Evolutionary conservation across 345 rosid genomes (phyloP), one percentile per base, ranked within the genome.

Genomic region (Citrus sp.): DNA sequence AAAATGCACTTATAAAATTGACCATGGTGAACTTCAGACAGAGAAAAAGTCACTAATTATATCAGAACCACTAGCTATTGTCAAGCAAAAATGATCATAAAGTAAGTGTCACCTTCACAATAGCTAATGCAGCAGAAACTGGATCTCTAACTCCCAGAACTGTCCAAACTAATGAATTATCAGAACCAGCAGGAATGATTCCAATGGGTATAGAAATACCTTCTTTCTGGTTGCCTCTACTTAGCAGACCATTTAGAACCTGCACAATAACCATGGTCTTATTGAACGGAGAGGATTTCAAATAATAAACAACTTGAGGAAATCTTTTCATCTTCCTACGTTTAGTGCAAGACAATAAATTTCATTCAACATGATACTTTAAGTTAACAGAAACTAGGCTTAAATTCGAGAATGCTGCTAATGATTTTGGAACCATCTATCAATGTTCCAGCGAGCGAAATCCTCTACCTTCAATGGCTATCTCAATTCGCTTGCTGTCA

Each of bases 131-230:
- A 80, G 99, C 98, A 79, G 98, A 92, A 78, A 92, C 84, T 69
- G 99, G 98, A 89, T 96, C 99, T 85, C 97, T 87, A 72, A 94
- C 97, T 77, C 99, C 98, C 80, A 96, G 88, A 77, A 96, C 99
- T 79, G 97, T 96, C 99, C 97, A 96, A 85, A 92, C 95, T 55
- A 96, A 88, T 49, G 99, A 96, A 89, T 96, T 96, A 84, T 96
- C 98, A 40, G 99, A 96, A 71, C 99, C 99, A 77, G 98, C 99
- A 56, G 99, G 99, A 81, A 94, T 93, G 75, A 96, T 94, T 80
- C 99, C 99, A 86, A 96, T 89, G n/a, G 98, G 99, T 82, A 96
- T 92, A 70, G 98, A 92, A 82, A 96, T 92, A 78, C 99, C 98
- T 88, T 96, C 99, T 83, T 94, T 94, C 82, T 88, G 97, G 85